A percentile compares a stretch with the other conserved stretches of the same genome.
Conservation (phyloP, 2,329 filamentous ascomycete genomes). For the Penicillium sp. region DNA sequence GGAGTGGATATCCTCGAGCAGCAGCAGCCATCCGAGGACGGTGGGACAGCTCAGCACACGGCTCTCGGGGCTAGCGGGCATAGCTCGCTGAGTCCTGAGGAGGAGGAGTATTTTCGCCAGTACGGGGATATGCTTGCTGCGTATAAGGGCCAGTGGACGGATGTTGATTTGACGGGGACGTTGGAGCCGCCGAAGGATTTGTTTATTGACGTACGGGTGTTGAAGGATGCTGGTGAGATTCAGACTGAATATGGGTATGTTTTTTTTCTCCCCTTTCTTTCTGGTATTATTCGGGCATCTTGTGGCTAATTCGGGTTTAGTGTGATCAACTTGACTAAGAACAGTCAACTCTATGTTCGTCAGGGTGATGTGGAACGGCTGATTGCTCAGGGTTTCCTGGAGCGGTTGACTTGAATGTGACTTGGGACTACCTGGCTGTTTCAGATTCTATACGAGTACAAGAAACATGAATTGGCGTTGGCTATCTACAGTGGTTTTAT, state of each 20-base stretch:
- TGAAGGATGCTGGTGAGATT: constrained; percentile 97
- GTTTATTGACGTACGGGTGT: constrained; percentile 92
- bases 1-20: constrained; percentile 77
- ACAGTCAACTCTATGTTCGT: constrained; percentile 95
- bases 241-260: constrained; percentile 97
- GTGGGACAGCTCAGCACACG: constrained; percentile 26
- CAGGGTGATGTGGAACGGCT: constrained; percentile 93
- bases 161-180: constrained; percentile 91
- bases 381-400: constrained; percentile 91
- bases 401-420: constrained; percentile 70
- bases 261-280: background rate
- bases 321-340: constrained; percentile 93
- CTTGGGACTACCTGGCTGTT: constrained; percentile 11
- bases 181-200: constrained; percentile 91
- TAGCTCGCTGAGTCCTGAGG: constrained; percentile 86
- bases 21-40: constrained; percentile 52
- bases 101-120: constrained; percentile 91
- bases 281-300: background rate
- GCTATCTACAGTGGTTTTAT: constrained; percentile 4
- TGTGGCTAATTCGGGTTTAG: constrained; percentile 45
- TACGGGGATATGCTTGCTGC: constrained; percentile 91
- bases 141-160: constrained; percentile 97
- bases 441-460: constrained; percentile 13
- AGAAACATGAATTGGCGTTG: constrained; percentile 8
- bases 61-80: constrained; percentile 32